Conservation (phyloP, 192 early-diverging fungal species). For the Mortierella hygrophila region DNA sequence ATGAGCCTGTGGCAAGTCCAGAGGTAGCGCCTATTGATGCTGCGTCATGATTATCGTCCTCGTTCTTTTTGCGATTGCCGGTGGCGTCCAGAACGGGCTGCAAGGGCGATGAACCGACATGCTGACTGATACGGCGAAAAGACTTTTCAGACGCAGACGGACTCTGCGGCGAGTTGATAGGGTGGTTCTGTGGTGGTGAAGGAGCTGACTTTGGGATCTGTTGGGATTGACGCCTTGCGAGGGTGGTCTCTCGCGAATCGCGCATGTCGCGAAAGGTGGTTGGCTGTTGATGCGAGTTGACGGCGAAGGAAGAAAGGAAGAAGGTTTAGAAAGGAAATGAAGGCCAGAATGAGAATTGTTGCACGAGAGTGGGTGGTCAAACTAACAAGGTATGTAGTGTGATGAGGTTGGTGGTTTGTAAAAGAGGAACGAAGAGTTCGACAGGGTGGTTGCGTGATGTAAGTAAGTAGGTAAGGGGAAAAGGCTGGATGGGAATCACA, state of each 20-base stretch:
- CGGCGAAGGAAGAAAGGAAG: not conserved
- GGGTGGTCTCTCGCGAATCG: constrained; percentile 31
- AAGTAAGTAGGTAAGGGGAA: no score
- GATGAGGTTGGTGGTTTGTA: no score
- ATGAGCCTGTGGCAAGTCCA: not conserved
- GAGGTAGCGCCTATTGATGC: constrained; percentile 21
- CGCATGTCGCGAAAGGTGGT: constrained; percentile 12
- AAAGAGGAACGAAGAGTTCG: no score
- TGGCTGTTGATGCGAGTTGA: not conserved
- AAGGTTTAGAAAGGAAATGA: not conserved
- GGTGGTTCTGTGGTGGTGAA: not conserved
- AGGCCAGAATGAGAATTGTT: no score
- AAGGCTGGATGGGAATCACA: no score
- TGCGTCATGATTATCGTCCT: constrained; percentile 13
- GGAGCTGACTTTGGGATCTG: constrained; percentile 29
- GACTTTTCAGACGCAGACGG: constrained; percentile 16
- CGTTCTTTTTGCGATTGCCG: constrained; percentile 23
- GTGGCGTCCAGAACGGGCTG: constrained; percentile 12
- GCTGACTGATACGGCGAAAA: constrained; percentile 20
- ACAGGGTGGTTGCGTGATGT: no score
- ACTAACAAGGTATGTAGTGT: no score
- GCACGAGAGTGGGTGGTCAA: no score
- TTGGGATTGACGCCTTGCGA: constrained; percentile 39
- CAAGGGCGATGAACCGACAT: constrained; percentile 9
- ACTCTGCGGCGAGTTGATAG: not conserved